Percentiles rank a stretch among this genome's conserved stretches.
Evolutionary conservation across 139 green algal species (phyloP).

Genomic region (Chlorella vulgaris): DNA sequence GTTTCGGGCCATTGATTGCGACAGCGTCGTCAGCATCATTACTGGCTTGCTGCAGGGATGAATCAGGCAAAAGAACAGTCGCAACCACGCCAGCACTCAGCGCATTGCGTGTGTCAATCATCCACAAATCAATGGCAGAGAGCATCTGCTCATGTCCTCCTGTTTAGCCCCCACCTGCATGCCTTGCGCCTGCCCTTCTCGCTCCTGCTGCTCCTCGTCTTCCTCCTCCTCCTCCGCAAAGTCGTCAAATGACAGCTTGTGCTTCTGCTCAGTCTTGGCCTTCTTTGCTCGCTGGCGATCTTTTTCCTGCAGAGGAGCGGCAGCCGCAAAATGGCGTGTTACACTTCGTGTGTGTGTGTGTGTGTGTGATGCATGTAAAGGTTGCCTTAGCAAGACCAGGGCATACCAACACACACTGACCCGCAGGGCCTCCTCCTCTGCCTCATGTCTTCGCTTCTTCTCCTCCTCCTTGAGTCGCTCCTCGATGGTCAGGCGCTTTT

Average conservation of each 20-base stretch:
- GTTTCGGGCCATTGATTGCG: neutral
- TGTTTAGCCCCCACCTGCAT: constrained; percentile 17
- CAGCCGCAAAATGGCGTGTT: neutral
- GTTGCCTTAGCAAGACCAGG: no score
- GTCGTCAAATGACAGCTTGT: constrained; percentile 83
- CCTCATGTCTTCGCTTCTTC: constrained; percentile 56
- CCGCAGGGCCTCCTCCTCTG: constrained; percentile 47
- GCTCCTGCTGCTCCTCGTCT: constrained; percentile 42
- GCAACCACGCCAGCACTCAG: no score
- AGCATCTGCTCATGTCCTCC: no score
- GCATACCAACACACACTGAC: neutral
- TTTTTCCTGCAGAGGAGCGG: constrained; percentile 35
- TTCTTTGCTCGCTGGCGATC: constrained; percentile 49
- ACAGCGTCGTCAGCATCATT: constrained; percentile 32
- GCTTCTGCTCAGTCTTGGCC: constrained; percentile 49
- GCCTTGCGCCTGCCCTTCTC: constrained; percentile 10
- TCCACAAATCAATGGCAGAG: no score
- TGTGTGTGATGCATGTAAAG: no score
- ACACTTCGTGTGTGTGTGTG: no score
- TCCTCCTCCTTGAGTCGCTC: constrained; percentile 58
- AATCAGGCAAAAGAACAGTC: neutral
- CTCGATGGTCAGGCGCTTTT: constrained; percentile 78
- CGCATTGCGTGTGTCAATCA: no score
- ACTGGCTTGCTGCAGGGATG: neutral
- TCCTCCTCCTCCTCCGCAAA: constrained; percentile 58